phyloP scores from a whole-genome alignment of 2,329 filamentous ascomycete species.

The Tolypocladium paradoxum region DNA sequence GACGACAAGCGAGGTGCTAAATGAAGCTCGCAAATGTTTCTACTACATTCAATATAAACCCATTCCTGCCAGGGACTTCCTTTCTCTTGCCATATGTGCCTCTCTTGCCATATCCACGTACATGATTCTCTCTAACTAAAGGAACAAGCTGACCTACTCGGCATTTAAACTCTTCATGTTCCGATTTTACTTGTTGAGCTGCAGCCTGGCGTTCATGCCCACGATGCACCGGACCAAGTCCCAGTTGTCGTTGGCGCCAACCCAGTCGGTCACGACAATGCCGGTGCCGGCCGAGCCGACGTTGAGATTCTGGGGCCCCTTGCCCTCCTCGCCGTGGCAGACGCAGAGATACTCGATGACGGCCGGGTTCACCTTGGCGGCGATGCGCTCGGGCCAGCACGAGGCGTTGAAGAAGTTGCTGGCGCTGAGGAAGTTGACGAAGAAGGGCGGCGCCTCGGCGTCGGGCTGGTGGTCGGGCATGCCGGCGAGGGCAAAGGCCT shows the following conservation, averaged over 20 bases:
- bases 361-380: slow-evolving; percentile 75
- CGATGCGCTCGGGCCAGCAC: slow-evolving; percentile 91
- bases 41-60: background rate
- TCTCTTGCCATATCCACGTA: background rate
- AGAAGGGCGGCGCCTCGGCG: slow-evolving; percentile 49
- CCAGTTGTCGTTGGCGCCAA: slow-evolving; percentile 80
- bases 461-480: slow-evolving; percentile 14
- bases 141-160: background rate
- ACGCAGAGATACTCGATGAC: slow-evolving; percentile 52
- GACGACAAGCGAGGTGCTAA: background rate
- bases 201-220: slow-evolving; percentile 72
- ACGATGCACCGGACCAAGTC: slow-evolving; percentile 79
- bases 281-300: slow-evolving; percentile 70
- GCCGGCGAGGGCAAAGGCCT: slow-evolving; percentile 32
- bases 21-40: background rate
- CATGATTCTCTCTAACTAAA: background rate
- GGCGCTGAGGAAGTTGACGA: slow-evolving; percentile 81
- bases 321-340: slow-evolving; percentile 40
- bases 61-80: background rate
- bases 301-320: slow-evolving; percentile 36
- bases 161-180: background rate
- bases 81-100: background rate
- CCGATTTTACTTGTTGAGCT: slow-evolving; percentile 30
- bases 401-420: slow-evolving; percentile 89
- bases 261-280: slow-evolving; percentile 88